These are phyloP conservation scores for Suhomyces xylopsoci DNA, from an alignment of 805 yeast genomes.

Conservation along the genomic window DNA sequence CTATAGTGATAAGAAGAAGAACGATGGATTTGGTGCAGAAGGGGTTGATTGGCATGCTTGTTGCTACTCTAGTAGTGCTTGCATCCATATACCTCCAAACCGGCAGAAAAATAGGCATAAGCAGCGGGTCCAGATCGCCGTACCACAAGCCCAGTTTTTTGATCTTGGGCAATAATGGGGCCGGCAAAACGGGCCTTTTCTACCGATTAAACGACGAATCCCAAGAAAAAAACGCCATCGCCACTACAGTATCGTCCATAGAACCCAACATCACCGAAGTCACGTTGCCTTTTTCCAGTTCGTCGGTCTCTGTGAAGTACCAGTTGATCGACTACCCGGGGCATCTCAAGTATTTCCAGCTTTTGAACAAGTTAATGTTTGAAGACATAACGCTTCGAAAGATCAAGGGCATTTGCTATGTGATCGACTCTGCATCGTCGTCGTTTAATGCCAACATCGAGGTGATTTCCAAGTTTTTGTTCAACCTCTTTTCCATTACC, in stretches of 20 bases:
- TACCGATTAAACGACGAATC: slow-evolving; percentile 20
- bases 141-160: slow-evolving; percentile 52
- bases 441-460: slow-evolving; percentile 38
- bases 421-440: slow-evolving; percentile 71
- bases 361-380: slow-evolving; percentile 49
- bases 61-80: slow-evolving; percentile 26
- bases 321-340: slow-evolving; percentile 84
- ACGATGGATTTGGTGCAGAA: slow-evolving; percentile 32
- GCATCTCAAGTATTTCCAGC: slow-evolving; percentile 66
- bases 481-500: slow-evolving; percentile 56
- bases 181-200: slow-evolving; percentile 67
- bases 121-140: slow-evolving; percentile 5
- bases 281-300: slow-evolving; percentile 32
- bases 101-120: slow-evolving; percentile 3
- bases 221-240: slow-evolving; percentile 10
- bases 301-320: slow-evolving; percentile 35
- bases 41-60: slow-evolving; percentile 19
- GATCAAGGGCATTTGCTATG: slow-evolving; percentile 65
- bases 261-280: slow-evolving; percentile 32
- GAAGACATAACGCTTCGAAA: slow-evolving; percentile 35
- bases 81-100: slow-evolving; percentile 22
- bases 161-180: slow-evolving; percentile 59
- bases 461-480: slow-evolving; percentile 55
- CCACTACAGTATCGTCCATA: slow-evolving; percentile 36
- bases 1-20: no score